Evolutionary conservation across 768 basidiomycete species (phyloP), one percentile per base, ranked within the genome.

Genomic region (Phanerochaete carnosa): DNA sequence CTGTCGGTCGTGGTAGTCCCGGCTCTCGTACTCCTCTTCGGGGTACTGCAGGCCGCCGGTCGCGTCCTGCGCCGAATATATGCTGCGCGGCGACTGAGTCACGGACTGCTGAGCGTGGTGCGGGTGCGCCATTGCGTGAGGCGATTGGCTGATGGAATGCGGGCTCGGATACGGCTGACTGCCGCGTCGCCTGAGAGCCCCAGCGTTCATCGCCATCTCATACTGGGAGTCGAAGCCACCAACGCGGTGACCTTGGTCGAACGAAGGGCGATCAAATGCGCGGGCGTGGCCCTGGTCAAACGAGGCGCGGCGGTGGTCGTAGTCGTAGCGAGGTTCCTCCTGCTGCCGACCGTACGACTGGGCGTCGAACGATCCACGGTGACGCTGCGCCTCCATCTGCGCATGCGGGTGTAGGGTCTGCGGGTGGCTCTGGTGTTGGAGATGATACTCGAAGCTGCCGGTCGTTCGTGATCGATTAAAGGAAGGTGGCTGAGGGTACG

Each of bases 151-250:
- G 28, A 57, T 43, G 8, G 56, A 46, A 32, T 60, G 59, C 39
- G 59, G 59, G 11, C 32, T 37, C 13, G 59, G 59, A 37, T 60
- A 60, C 51, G 59, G 59, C 59, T 60, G 59, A 25, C 59, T 60
- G 22, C 59, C 59, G 32, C 59, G 49, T 25, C 59, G 33, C 30
- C 59, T 29, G 45, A 53, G 25, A 30, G 46, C 57, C 4, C 55
- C 55, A 6, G 37, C 25, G 47, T 32, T 32, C 51, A 60, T n/a
- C 22, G 50, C 50, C 28, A 23, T 16, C 54, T 55, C 32, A n/a
- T 55, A 33, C 54, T 55, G 54, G 29, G 22, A 9, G 2, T 33
- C 51, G 51, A 5, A 29, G 30, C 51, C 32, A 15, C 53, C 37
- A 37, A 55, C 54, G 12, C 54, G 54, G 33, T 55, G 54, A 3